Evolutionary conservation across 768 basidiomycete species (phyloP), one percentile per base, ranked within the genome.

Genomic region (Russula compacta): DNA sequence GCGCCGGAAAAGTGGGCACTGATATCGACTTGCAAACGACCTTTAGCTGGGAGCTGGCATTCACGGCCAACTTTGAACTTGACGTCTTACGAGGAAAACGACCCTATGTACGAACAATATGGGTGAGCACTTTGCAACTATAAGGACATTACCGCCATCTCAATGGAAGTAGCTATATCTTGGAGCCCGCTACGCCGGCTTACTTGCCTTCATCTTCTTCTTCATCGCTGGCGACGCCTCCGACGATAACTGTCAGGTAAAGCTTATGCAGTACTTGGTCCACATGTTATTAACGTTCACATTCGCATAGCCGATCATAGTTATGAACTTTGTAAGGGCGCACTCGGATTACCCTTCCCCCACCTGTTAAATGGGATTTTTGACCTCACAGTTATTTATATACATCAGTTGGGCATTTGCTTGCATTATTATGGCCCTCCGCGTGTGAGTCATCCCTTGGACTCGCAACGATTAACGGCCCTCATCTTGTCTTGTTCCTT

Each of bases 51-150:
- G 58, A 59, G 24, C 52, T 33, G 1, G 50, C 52, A 10, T 12
- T 24, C 17, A 44, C 58, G 6, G 17, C 21, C 21, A 17, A 35
- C 14, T 59, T 59, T 36, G 58, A 59, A 44, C 36, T 36, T 10
- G 58, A 59, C 29, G 3, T 59, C 15, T 24, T 59, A 1, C 35
- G 56, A 62, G 44, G 61, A 7, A 62, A 53, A 42, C 56, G 61
- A 5, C 61, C 61, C 3, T 59, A 59, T 24, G 21, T 21, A n/a
- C 52, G 58, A 50, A 59, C 58, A 29, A 44, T 59, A 29, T 59
- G 50, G 50, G 58, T 59, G 51, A 52, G 49, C 8, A 8, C 32
- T 53, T 44, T 36, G 33, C 12, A 9, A 6, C 6, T 17, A 24
- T n/a, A 4, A 4, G 17, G 17, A 17, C 14, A 12, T 36, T 10